These are phyloP conservation scores for Penicillium brevicompactum DNA, from an alignment of 2,329 filamentous ascomycete species.

Conservation along the genomic window DNA sequence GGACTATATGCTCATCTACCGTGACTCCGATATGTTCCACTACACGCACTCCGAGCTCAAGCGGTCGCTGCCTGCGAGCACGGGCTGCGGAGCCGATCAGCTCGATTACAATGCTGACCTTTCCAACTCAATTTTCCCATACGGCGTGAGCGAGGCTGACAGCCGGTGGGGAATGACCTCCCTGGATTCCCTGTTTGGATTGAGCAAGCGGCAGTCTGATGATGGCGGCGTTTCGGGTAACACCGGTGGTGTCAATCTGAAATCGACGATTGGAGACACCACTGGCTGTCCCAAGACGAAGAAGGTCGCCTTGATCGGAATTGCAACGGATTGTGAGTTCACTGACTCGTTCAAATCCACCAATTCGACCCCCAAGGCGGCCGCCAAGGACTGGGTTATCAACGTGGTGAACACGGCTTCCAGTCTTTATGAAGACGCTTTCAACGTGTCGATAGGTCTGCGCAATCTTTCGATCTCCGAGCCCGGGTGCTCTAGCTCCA, in stretches of 20 bases:
- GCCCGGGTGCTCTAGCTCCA: conserved; percentile 69
- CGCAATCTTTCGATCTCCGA: conserved; percentile 81
- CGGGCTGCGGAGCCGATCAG: conserved; percentile 72
- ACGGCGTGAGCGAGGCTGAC: conserved; percentile 56
- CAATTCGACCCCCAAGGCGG: conserved; percentile 51
- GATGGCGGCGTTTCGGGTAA: conserved; percentile 70
- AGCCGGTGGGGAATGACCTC: conserved; percentile 63
- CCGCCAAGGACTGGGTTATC: conserved; percentile 76
- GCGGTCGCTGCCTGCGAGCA: conserved; percentile 52
- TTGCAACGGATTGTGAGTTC: conserved; percentile 93
- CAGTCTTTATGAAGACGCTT: conserved; percentile 81
- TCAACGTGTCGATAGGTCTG: conserved; percentile 92
- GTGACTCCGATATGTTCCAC: conserved; percentile 78
- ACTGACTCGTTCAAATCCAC: conserved; percentile 65
- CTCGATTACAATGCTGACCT: conserved; percentile 76
- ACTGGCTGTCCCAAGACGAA: conserved; percentile 86
- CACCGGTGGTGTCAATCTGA: conserved; percentile 76
- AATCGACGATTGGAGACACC: conserved; percentile 75
- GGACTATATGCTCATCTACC: conserved; percentile 87
- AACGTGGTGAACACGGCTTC: conserved; percentile 83
- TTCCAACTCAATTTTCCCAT: conserved; percentile 66
- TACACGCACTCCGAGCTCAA: conserved; percentile 63
- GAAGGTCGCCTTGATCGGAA: conserved; percentile 86
- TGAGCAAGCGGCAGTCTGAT: conserved; percentile 65
- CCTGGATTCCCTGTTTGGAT: conserved; percentile 68